These are phyloP conservation scores for Tranzscheliella williamsii DNA, from an alignment of 1,284 basidiomycete genomes.

Conservation along the genomic window DNA sequence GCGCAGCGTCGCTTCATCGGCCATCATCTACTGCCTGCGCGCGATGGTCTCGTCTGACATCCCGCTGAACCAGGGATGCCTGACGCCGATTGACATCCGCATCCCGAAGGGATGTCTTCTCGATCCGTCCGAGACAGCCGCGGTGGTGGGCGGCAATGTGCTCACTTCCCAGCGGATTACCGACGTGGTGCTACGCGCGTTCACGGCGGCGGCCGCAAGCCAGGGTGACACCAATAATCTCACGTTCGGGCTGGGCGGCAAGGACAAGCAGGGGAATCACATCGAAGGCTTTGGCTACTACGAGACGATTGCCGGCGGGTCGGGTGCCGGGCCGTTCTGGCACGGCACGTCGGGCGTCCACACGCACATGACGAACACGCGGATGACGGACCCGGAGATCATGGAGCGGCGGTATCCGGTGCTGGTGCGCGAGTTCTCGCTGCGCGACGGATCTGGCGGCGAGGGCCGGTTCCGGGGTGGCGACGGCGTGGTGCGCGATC, in stretches of 20 bases:
- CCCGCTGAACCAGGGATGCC: conserved; percentile 88
- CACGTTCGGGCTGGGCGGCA: conserved; percentile 87
- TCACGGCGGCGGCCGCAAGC: conserved; percentile 86
- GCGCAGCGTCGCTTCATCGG: conserved; percentile 77
- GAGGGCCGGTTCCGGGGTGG: conserved; percentile 78
- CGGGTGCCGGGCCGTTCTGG: conserved; percentile 87
- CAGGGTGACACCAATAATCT: conserved; percentile 88
- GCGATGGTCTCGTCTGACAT: conserved; percentile 90
- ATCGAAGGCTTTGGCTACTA: conserved; percentile 89
- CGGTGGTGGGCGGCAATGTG: conserved; percentile 91
- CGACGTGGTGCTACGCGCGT: conserved; percentile 90
- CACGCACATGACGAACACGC: conserved; percentile 84
- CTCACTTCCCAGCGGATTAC: conserved; percentile 90
- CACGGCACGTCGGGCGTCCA: conserved; percentile 68
- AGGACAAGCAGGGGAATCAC: conserved; percentile 76
- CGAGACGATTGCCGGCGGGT: conserved; percentile 90
- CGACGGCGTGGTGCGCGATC: conserved; percentile 82
- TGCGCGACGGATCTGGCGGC: conserved; percentile 78
- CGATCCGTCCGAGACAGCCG: conserved; percentile 75
- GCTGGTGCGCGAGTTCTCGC: conserved; percentile 77
- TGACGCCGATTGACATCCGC: conserved; percentile 71
- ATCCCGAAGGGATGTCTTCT: conserved; percentile 81
- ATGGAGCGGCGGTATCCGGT: conserved; percentile 88
- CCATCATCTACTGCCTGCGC: conserved; percentile 90
- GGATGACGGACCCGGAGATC: conserved; percentile 78